Evolutionary conservation across 176 grass and related monocot species (phyloP).

Genomic region (Aegilops bicornis): DNA sequence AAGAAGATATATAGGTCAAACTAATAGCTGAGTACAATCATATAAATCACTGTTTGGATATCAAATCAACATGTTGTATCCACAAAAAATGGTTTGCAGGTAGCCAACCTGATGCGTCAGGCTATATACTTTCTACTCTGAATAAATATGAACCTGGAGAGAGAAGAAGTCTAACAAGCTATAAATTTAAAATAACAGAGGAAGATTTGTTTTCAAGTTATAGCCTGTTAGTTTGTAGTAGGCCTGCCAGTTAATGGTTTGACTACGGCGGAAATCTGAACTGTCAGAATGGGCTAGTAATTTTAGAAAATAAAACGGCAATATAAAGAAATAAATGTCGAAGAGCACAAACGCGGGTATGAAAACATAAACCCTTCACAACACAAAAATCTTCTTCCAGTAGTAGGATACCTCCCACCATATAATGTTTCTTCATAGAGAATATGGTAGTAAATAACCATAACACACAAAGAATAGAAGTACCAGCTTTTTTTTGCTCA

Average conservation of each 20-base stretch:
- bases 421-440: background rate
- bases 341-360: background rate
- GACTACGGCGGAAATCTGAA: too few species aligned
- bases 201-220: too few species aligned
- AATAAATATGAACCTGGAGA: too few species aligned
- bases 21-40: background rate
- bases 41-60: background rate
- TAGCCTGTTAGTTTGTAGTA: too few species aligned
- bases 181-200: too few species aligned
- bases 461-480: background rate
- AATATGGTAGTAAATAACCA: background rate
- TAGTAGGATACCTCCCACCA: background rate
- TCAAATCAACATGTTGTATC: too few species aligned
- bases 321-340: background rate
- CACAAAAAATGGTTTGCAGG: too few species aligned
- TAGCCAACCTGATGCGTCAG: too few species aligned
- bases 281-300: too few species aligned
- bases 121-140: too few species aligned
- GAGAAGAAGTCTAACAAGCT: too few species aligned
- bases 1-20: background rate
- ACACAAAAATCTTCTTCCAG: background rate
- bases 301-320: background rate
- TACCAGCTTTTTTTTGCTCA: background rate
- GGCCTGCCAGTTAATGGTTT: too few species aligned
- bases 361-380: background rate